Base-by-base conservation (phyloP, 208 protist species). In the Leishmania guyanensis region DNA sequence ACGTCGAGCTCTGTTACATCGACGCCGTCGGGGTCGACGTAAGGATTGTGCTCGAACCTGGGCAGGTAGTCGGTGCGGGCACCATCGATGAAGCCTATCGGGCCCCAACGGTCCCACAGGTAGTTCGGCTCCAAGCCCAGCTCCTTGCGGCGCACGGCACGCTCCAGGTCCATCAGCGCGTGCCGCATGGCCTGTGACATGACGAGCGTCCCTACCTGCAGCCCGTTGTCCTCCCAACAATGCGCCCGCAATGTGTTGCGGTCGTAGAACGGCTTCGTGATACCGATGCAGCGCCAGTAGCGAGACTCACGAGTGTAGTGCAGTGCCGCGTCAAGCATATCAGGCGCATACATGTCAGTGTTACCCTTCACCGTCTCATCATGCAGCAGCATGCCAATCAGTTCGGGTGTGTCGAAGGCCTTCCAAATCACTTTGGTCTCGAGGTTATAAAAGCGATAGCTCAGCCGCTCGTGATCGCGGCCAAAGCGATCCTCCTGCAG, bases 261-360 rank as follows among this genome's bases (percentile, higher is more conserved):
- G 83, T 97, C 86, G 74, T 94, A 97, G 64, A 98, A 98, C 8
- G 95, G 95, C 85, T 96, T 96, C 26, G 93, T 95, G 81, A 98
- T 97, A 53, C 95, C 95, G 70, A 98, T 95, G 79, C 91, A 96
- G 48, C 95, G 92, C 94, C 95, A 98, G 88, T 97, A 98, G 65
- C 95, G 92, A 14, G 86, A 82, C 85, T 98, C 93, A 3, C 87
- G 84, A 3, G 91, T 93, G 87, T 89, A 98, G 84, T 97, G 93
- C 36, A 97, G 60, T 5, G 95, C 95, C 43, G 89, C 62, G 53
- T 97, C 88, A 29, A 98, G 88, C 71, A 96, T 92, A 33, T 84
- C 86, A 48, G 82, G 83, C 50, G 86, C 86, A 86, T 96, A 97
- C 62, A 97, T 81, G 78, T 93, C 84, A 10, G 62, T 60, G 51